These are phyloP conservation scores for Neoarthrinium moseri DNA, from an alignment of 2,329 filamentous ascomycete genomes.

Conservation along the genomic window DNA sequence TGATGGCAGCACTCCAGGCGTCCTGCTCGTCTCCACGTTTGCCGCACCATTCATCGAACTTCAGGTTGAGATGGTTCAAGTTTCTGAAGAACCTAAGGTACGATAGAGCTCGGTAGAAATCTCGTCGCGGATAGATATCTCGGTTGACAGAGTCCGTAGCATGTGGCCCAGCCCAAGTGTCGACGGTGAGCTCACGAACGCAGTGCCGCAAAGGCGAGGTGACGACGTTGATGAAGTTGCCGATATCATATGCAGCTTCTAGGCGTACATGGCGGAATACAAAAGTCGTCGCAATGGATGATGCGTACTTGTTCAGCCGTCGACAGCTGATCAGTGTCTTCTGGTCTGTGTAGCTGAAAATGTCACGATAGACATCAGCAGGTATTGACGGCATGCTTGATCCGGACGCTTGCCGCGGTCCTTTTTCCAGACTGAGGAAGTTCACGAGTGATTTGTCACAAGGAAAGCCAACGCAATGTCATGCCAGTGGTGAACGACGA, in stretches of 20 bases:
- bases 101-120: conserved; percentile 5
- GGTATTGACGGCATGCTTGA: background rate
- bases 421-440: no score
- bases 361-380: background rate
- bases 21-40: background rate
- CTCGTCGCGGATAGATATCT: background rate
- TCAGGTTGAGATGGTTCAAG: background rate
- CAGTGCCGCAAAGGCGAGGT: conserved; percentile 1
- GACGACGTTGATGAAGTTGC: conserved; percentile 5
- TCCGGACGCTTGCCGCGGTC: no score
- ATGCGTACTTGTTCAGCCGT: conserved; percentile 4
- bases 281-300: conserved; percentile 2
- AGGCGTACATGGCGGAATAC: conserved; percentile 8
- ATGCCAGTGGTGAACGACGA: no score
- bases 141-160: background rate
- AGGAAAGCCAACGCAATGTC: no score
- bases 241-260: background rate
- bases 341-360: background rate
- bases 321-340: conserved; percentile 1
- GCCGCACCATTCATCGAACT: background rate
- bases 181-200: conserved; percentile 10
- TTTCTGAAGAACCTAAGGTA: conserved; percentile 3
- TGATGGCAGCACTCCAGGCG: background rate
- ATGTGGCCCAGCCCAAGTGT: conserved; percentile 7
- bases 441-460: no score